Percentiles rank a stretch among this genome's conserved stretches.
Evolutionary conservation across 345 rosid species (phyloP).

Genomic region (Gynandropsis gynandra): DNA sequence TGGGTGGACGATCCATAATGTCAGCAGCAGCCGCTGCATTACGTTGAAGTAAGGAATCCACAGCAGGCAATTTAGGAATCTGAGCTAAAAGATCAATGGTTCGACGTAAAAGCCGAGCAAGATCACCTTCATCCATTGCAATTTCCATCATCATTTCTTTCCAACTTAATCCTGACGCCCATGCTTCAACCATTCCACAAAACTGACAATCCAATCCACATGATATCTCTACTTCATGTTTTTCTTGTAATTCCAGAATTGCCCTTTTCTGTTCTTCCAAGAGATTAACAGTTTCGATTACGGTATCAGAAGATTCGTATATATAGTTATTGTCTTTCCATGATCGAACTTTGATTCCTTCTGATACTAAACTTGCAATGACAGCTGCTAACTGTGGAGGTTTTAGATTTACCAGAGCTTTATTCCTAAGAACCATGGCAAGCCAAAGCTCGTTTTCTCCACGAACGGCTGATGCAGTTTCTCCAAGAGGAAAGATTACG

Average conservation of each 20-base stretch:
- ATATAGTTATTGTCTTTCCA: slow-evolving; percentile 62
- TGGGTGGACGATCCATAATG: slow-evolving; percentile 90
- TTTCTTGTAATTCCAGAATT: slow-evolving; percentile 60
- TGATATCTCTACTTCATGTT: slow-evolving; percentile 64
- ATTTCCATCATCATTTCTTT: slow-evolving; percentile 92
- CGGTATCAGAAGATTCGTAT: slow-evolving; percentile 65
- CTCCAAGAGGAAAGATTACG: slow-evolving; percentile 76
- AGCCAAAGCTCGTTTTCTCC: slow-evolving; percentile 98
- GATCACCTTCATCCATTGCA: slow-evolving; percentile 96
- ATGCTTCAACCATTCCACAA: slow-evolving; percentile 97
- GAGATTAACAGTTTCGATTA: slow-evolving; percentile 36
- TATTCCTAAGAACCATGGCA: slow-evolving; percentile 75
- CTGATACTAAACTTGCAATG: slow-evolving; percentile 70
- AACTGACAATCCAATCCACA: slow-evolving; percentile 78
- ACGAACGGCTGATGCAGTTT: slow-evolving; percentile 89
- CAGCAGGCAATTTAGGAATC: slow-evolving; percentile 86
- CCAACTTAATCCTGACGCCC: slow-evolving; percentile 97
- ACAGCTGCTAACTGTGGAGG: slow-evolving; percentile 87
- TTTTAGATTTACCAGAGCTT: slow-evolving; percentile 53
- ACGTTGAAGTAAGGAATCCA: slow-evolving; percentile 54
- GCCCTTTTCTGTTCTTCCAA: slow-evolving; percentile 64
- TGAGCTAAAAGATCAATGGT: slow-evolving; percentile 81
- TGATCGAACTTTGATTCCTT: slow-evolving; percentile 80
- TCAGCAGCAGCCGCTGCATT: slow-evolving; percentile 57
- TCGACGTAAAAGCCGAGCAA: slow-evolving; percentile 74